A percentile compares a stretch with the other conserved stretches of the same genome.
Conservation (phyloP, 2,329 filamentous ascomycete species). For the Plenodomus lindquistii region DNA sequence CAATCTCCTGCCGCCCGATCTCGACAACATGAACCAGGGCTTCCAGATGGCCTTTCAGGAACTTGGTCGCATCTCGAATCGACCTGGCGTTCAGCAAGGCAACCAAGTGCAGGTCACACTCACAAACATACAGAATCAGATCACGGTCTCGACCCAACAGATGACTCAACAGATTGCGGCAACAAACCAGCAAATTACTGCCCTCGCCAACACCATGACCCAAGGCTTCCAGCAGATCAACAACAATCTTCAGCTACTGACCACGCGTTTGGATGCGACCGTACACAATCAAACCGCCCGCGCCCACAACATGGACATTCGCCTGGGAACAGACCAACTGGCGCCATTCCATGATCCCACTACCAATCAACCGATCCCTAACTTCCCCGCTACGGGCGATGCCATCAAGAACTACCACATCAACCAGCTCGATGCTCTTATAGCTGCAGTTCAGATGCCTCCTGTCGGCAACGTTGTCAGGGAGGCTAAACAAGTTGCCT, state of each 20-base stretch:
- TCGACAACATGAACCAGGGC: not conserved
- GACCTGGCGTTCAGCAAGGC: not conserved
- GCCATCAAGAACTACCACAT: not conserved
- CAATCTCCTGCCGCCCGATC: not conserved
- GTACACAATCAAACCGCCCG: not conserved
- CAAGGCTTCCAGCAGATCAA: not conserved
- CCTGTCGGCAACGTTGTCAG: too few species aligned
- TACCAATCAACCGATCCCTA: not conserved
- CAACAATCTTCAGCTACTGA: too few species aligned
- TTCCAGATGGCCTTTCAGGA: not conserved
- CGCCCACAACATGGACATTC: not conserved
- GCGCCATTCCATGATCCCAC: not conserved
- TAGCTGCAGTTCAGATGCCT: too few species aligned
- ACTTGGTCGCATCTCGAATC: not conserved
- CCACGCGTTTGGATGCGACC: not conserved
- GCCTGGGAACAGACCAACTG: not conserved
- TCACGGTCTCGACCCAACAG: too few species aligned
- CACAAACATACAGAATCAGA: not conserved
- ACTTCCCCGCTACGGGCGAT: not conserved
- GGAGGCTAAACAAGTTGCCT: too few species aligned
- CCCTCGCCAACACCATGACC: too few species aligned
- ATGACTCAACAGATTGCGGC: too few species aligned
- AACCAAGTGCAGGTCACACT: not conserved
- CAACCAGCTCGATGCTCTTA: too few species aligned
- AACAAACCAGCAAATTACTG: too few species aligned